A percentile compares a stretch with the other conserved stretches of the same genome.
Conservation (phyloP, 1,284 basidiomycete species). For the Microbotryum intermedium region DNA sequence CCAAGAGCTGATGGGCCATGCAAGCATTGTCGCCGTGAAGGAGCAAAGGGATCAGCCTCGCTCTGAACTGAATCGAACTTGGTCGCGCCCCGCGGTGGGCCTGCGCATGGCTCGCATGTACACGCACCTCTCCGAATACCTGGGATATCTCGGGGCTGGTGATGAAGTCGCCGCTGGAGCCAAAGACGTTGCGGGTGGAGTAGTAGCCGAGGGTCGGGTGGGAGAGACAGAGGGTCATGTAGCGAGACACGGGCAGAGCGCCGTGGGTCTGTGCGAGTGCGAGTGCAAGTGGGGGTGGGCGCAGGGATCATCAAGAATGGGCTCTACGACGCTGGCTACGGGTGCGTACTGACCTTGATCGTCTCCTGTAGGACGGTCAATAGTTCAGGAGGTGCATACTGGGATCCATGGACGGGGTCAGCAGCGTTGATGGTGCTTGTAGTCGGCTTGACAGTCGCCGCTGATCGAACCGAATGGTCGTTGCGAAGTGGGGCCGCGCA, state of each 20-base stretch:
- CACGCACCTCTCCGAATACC: conserved; percentile 84
- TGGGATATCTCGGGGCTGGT: conserved; percentile 96
- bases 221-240: conserved; percentile 78
- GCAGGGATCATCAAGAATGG: background rate
- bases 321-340: background rate
- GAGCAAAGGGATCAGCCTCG: too few relatives aligned
- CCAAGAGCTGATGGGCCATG: conserved; percentile 56
- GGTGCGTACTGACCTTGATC: conserved; percentile 15
- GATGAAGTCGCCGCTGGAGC: conserved; percentile 81
- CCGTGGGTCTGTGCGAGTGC: conserved; percentile 59
- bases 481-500: background rate
- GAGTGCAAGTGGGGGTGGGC: background rate
- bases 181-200: conserved; percentile 67
- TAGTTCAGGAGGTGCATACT: conserved; percentile 11
- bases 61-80: too few relatives aligned
- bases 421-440: too few relatives aligned
- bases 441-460: too few relatives aligned
- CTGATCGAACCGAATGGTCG: too few relatives aligned
- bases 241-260: conserved; percentile 72
- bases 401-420: too few relatives aligned
- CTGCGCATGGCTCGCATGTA: conserved; percentile 8
- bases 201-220: conserved; percentile 88
- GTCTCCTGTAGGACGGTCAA: conserved; percentile 24
- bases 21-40: background rate
- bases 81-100: too few relatives aligned